Percentiles rank a stretch among this genome's conserved stretches.
These are phyloP conservation scores for Phytophthora tentaculata DNA, from an alignment of 352 stramenopile species.

Conservation along the genomic window DNA sequence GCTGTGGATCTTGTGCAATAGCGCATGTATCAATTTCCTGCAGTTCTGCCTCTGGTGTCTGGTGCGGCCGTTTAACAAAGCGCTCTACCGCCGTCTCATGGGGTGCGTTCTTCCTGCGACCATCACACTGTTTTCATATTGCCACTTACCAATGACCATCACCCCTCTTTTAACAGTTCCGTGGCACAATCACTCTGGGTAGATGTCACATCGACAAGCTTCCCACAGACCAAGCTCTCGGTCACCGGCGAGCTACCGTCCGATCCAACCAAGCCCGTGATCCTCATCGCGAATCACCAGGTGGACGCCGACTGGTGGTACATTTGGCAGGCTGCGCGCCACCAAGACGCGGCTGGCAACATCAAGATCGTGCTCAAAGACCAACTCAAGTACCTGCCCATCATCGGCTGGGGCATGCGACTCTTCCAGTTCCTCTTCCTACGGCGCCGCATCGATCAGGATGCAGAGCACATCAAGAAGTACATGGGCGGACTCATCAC, in stretches of 20 bases:
- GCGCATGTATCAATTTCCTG: conserved; percentile 78
- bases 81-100: conserved; percentile 83
- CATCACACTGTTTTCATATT: conserved; percentile 19
- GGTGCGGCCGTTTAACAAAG: conserved; percentile 82
- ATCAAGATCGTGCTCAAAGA: conserved; percentile 94
- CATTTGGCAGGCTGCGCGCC: conserved; percentile 86
- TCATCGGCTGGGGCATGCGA: conserved; percentile 91
- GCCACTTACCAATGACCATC: conserved; percentile 7
- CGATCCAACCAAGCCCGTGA: conserved; percentile 72
- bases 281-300: conserved; percentile 93
- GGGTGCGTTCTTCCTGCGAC: conserved; percentile 35
- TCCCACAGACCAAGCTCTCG: conserved; percentile 84
- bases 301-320: conserved; percentile 95
- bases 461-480: conserved; percentile 71
- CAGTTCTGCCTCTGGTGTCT: conserved; percentile 86
- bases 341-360: conserved; percentile 69
- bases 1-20: conserved; percentile 88
- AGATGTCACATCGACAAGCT: conserved; percentile 84
- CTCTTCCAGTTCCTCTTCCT: conserved; percentile 93
- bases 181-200: conserved; percentile 83
- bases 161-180: conserved; percentile 35
- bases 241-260: conserved; percentile 85
- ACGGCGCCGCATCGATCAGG: conserved; percentile 79
- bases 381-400: conserved; percentile 88
- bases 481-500: conserved; percentile 81